Evolutionary conservation across 2,329 filamentous ascomycete genomes (phyloP).

Genomic region (Cladophialophora immunda): DNA sequence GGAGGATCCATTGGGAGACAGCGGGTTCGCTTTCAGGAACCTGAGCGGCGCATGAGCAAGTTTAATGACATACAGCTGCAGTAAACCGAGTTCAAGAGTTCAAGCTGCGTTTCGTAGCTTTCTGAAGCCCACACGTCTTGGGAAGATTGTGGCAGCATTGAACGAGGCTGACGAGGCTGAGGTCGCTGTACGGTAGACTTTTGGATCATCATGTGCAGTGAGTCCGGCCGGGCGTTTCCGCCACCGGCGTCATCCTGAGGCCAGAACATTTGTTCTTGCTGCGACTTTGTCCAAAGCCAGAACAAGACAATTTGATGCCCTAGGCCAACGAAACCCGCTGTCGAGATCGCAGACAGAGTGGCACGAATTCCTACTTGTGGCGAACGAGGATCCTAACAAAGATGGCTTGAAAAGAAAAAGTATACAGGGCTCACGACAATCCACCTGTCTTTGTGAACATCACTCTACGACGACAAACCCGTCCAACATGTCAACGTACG

Average conservation of each 20-base stretch:
- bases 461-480: conserved; percentile 13
- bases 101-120: not conserved
- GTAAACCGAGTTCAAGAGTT: not conserved
- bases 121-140: not conserved
- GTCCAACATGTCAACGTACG: conserved; percentile 34
- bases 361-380: not conserved
- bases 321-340: not conserved
- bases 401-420: not conserved
- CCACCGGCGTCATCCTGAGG: conserved; percentile 11
- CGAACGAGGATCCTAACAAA: not conserved
- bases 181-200: conserved; percentile 7
- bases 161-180: not conserved
- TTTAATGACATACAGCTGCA: not conserved
- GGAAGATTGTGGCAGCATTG: not conserved
- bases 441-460: conserved; percentile 10
- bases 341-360: conserved; percentile 1
- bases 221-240: conserved; percentile 15
- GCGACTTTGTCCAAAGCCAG: not conserved
- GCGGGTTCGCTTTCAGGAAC: conserved; percentile 35
- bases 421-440: conserved; percentile 4
- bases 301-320: not conserved
- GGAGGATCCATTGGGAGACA: conserved; percentile 41
- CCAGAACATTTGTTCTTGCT: conserved; percentile 5
- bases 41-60: not conserved
- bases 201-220: not conserved